Base-by-base conservation (phyloP, 2,329 filamentous ascomycete genomes). In the Botrytis fabae region DNA sequence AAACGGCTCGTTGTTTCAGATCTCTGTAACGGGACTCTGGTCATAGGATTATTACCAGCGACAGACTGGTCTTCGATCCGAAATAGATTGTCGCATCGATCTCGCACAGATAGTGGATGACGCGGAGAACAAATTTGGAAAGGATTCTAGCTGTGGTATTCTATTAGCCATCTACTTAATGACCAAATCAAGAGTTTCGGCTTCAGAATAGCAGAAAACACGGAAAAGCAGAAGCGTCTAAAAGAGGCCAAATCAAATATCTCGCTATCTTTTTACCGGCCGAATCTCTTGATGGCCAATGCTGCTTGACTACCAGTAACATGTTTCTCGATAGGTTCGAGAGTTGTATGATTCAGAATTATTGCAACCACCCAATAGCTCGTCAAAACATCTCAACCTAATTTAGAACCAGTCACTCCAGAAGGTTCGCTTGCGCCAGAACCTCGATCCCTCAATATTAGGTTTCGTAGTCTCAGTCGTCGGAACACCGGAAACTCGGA, bases 401-500 rank as follows among this genome's bases (percentile, higher is more conserved):
- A 2, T n/a, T n/a, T 51, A n/a, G 25, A 51, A n/a, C 7, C 38
- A 51, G 48, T 2, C 10, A 14, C 25, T 16, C 48, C 12, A 9
- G 48, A n/a, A 16, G 0, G 0, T n/a, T n/a, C 48, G 12, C 12
- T n/a, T 54, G 48, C 48, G 48, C 48, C n/a, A n/a, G 4, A 5
- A n/a, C 48, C 22, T 51, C 48, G 0, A 25, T 25, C n/a, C 12
- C n/a, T 12, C 48, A n/a, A 51, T 25, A n/a, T 25, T n/a, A 51
- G 48, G 48, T n/a, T 54, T 7, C 0, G 14, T n/a, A 3, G 48
- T 54, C 25, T n/a, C 48, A 54, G 48, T 25, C 14, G 12, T 14
- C n/a, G 12, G 2, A 3, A 0, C 25, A 10, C 1, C 4, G 7
- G 6, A 2, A 4, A n/a, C 7, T 6, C 14, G 7, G 2, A 16